A percentile compares a stretch with the other conserved stretches of the same genome.
phyloP scores from a whole-genome alignment of 768 basidiomycete genomes.

The Pholiota conissans region DNA sequence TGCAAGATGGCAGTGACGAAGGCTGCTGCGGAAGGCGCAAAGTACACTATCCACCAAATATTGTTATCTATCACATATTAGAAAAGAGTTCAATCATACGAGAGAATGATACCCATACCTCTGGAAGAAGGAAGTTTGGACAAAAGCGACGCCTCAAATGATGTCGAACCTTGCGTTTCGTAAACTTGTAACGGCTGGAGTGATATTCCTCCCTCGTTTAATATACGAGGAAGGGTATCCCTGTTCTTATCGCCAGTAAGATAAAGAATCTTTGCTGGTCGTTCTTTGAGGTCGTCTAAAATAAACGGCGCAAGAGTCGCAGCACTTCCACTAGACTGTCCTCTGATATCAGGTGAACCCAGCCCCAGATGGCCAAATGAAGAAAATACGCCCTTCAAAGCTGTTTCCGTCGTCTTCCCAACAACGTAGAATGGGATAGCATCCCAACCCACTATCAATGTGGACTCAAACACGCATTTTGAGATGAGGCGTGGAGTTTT shows the following conservation, averaged over 20 bases:
- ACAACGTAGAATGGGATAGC: constrained; percentile 76
- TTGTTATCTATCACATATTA: constrained; percentile 13
- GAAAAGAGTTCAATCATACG: background rate
- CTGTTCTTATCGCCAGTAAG: constrained; percentile 88
- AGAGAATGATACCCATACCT: constrained; percentile 19
- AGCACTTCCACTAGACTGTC: constrained; percentile 62
- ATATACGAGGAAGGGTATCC: constrained; percentile 57
- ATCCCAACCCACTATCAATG: constrained; percentile 46
- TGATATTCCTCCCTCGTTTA: constrained; percentile 43
- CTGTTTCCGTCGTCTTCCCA: constrained; percentile 60
- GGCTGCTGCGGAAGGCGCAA: constrained; percentile 72
- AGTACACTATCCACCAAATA: constrained; percentile 71
- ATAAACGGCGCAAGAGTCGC: constrained; percentile 69
- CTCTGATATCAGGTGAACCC: constrained; percentile 30
- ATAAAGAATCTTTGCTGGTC: constrained; percentile 52
- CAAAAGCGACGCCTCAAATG: constrained; percentile 46
- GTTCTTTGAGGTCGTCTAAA: constrained; percentile 30
- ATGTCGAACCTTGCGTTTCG: constrained; percentile 57
- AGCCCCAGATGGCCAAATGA: constrained; percentile 10
- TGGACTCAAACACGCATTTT: constrained; percentile 1
- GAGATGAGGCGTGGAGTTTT: background rate
- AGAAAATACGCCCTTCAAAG: constrained; percentile 36
- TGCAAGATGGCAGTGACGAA: constrained; percentile 53
- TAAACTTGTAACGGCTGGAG: constrained; percentile 67
- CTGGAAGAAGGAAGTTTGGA: constrained; percentile 24